Evolutionary conservation across 768 basidiomycete species (phyloP).

Genomic region (Boletus speciosus): DNA sequence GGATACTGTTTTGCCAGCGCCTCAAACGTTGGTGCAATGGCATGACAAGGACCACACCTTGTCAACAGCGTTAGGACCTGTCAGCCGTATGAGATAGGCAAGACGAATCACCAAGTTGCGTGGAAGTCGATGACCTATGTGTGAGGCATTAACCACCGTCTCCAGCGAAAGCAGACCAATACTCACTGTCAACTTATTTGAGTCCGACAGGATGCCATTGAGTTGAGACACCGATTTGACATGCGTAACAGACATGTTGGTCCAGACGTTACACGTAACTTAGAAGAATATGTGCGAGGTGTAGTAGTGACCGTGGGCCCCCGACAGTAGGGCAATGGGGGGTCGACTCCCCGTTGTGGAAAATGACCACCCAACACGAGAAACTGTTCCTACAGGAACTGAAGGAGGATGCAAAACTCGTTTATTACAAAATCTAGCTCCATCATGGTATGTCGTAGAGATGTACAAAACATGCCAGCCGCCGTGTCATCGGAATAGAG

Average conservation of each 20-base stretch:
- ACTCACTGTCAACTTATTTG: constrained; percentile 63
- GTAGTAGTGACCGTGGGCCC: not conserved
- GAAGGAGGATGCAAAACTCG: not conserved
- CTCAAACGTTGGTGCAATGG: constrained; percentile 76
- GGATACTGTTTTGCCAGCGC: constrained; percentile 63
- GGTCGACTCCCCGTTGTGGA: constrained; percentile 2
- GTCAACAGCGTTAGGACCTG: constrained; percentile 7
- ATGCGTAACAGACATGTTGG: constrained; percentile 57
- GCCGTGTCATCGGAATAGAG: not conserved
- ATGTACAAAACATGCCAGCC: not conserved
- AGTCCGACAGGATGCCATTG: constrained; percentile 53
- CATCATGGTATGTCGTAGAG: not conserved
- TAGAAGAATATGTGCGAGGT: not conserved
- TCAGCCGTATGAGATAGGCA: not conserved
- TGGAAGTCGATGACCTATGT: constrained; percentile 81
- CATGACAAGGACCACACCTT: constrained; percentile 87
- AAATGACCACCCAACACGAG: not conserved
- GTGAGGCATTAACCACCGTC: not conserved
- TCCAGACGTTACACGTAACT: not conserved
- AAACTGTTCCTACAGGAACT: too few species aligned
- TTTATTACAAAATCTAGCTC: constrained; percentile 3
- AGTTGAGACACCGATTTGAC: constrained; percentile 63
- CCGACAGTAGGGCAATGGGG: not conserved
- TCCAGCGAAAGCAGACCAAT: not conserved
- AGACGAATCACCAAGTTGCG: constrained; percentile 62